Evolutionary conservation across 176 grass and related monocot genomes (phyloP), one percentile per base, ranked within the genome.

Genomic region (Microstegium vimineum): DNA sequence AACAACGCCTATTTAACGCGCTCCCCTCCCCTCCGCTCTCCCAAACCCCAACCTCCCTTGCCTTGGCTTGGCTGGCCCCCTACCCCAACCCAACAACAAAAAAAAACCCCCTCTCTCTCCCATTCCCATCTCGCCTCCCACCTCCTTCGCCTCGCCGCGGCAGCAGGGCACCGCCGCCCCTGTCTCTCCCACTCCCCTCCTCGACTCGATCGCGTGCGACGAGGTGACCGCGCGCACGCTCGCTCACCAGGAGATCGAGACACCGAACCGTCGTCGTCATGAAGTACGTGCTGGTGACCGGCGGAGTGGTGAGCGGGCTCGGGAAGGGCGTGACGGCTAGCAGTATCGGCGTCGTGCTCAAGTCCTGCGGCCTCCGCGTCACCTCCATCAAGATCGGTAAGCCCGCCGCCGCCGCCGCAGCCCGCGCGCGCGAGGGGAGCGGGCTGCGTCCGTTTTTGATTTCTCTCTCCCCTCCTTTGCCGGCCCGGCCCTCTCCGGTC

Each of bases 251-350:
- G 20, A 15, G 4, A 41, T 25, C 45, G 45, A 49, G 56, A 25
- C 52, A 4, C 33, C 34, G 26, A 5, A 28, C 9, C 17, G 57
- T 10, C 38, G 38, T 10, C 34, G 54, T 41, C 30, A 97, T 97
- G 94, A 97, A 98, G 95, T 98, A 98, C 52, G 95, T 98, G 27
- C 79, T 98, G 86, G 95, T 98, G 57, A 98, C 95, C 42, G 95
- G 92, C 23, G 95, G 95, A 64, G 95, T 98, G 64, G 86, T 98
- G 74, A 98, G 95, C 68, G 95, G 95, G 4, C 84, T 98, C 61
- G 95, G 95, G 56, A 98, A 98, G 75, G 95, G 95, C 64, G 95
- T 98, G 3, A 98, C 95, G 49, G 95, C 95, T 15, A 98, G 95
- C 85, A 94, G 95, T 82, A 93, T 98, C 62, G 95, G 95, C 61